A percentile compares a stretch with the other conserved stretches of the same genome.
Conservation (phyloP, 495 filamentous ascomycete genomes). For the Hyaloscypha bicolor region DNA sequence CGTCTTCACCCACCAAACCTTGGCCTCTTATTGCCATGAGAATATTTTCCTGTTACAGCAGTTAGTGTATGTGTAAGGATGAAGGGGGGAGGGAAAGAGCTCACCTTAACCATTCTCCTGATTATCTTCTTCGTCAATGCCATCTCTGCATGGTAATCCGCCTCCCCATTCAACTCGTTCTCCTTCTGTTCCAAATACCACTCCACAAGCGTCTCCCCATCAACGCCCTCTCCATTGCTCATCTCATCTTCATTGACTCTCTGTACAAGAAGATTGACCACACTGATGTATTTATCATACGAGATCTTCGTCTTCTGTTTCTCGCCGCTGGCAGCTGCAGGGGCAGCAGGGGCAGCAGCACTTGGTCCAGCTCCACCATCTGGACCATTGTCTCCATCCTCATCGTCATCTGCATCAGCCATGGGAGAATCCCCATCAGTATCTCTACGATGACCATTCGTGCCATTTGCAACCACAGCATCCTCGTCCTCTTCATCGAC, state of each 20-base stretch:
- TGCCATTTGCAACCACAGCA: constrained; percentile 30
- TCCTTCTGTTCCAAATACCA: constrained; percentile 98
- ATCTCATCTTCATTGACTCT: constrained; percentile 77
- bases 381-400: constrained; percentile 42
- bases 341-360: constrained; percentile 20
- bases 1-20: constrained; percentile 63
- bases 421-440: constrained; percentile 73
- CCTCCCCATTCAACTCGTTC: constrained; percentile 74
- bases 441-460: constrained; percentile 44
- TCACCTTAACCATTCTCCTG: constrained; percentile 94
- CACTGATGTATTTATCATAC: constrained; percentile 91
- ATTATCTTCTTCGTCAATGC: constrained; percentile 82
- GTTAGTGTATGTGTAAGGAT: constrained; percentile 25
- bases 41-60: constrained; percentile 73
- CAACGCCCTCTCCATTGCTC: constrained; percentile 79
- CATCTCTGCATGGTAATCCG: constrained; percentile 78
- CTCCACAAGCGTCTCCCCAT: constrained; percentile 78
- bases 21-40: constrained; percentile 90
- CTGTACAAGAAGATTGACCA: constrained; percentile 81
- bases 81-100: constrained; percentile 32
- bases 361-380: constrained; percentile 36
- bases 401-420: constrained; percentile 54
- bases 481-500: constrained; percentile 83
- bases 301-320: constrained; percentile 84
- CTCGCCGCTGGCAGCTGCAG: constrained; percentile 28